These are phyloP conservation scores for Meyerozyma athensensis DNA, from an alignment of 1,139 yeast species.

Conservation along the genomic window DNA sequence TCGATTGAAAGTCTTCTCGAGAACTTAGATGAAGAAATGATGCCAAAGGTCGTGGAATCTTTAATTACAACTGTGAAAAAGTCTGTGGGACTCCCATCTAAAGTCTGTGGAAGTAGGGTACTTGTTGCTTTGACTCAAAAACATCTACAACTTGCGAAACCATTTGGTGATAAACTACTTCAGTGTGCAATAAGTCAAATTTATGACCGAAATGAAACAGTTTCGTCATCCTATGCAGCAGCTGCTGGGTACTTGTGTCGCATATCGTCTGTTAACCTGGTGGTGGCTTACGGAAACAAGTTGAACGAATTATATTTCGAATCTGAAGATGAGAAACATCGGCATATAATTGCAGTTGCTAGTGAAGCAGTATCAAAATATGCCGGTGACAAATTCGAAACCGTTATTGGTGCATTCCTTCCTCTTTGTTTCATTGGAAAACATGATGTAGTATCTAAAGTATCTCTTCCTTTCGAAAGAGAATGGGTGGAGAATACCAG, in stretches of 20 bases:
- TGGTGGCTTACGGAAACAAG: constrained; percentile 49
- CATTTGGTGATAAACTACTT: constrained; percentile 61
- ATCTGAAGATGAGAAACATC: constrained; percentile 43
- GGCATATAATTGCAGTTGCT: constrained; percentile 57
- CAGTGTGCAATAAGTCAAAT: constrained; percentile 56
- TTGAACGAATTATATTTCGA: constrained; percentile 60
- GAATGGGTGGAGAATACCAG: constrained; percentile 84
- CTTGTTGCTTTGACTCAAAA: constrained; percentile 60
- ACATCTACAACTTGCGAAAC: constrained; percentile 49
- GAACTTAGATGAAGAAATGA: constrained; percentile 45
- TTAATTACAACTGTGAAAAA: constrained; percentile 51
- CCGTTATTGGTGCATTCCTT: constrained; percentile 59
- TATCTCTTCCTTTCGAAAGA: constrained; percentile 47
- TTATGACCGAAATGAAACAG: constrained; percentile 66
- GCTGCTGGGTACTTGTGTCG: constrained; percentile 79
- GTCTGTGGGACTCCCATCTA: constrained; percentile 88
- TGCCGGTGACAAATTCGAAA: constrained; percentile 64
- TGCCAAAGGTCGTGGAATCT: constrained; percentile 49
- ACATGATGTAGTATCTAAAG: constrained; percentile 53
- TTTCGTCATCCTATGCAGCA: constrained; percentile 71
- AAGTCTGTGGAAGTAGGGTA: constrained; percentile 80
- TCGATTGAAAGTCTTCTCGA: constrained; percentile 72
- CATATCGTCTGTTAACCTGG: constrained; percentile 49
- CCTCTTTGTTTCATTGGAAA: constrained; percentile 80
- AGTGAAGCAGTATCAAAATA: constrained; percentile 66